phyloP scores from a whole-genome alignment of 169 alveolate genomes.

The Cryptosporidium meleagridis region DNA sequence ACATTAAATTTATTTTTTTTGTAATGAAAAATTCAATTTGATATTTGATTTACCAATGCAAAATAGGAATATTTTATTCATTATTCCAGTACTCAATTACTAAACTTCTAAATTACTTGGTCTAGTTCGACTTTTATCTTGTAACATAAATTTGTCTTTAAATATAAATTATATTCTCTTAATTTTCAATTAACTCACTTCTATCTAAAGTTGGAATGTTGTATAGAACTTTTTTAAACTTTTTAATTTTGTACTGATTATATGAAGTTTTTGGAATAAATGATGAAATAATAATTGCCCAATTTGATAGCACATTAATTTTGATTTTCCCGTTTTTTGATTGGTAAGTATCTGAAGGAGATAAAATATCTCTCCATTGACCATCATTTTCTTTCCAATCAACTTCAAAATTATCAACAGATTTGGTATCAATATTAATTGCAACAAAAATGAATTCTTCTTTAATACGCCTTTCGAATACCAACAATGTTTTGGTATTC shows the following conservation, averaged over 20 bases:
- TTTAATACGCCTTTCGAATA: slow-evolving; percentile 33
- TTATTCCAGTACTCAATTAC: too few relatives aligned
- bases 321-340: slow-evolving; percentile 32
- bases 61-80: too few relatives aligned
- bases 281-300: slow-evolving; percentile 49
- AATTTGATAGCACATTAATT: slow-evolving; percentile 6
- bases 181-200: background rate
- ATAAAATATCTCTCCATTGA: slow-evolving; percentile 43
- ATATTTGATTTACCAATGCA: too few relatives aligned
- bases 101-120: too few relatives aligned
- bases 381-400: slow-evolving; percentile 53
- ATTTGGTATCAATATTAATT: slow-evolving; percentile 24
- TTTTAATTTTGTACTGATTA: slow-evolving; percentile 2
- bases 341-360: slow-evolving; percentile 16
- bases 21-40: too few relatives aligned
- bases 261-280: background rate
- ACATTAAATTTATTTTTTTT: too few relatives aligned
- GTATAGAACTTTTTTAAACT: background rate
- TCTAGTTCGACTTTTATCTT: too few relatives aligned
- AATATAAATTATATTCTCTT: background rate
- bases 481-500: slow-evolving; percentile 25
- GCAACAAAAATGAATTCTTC: slow-evolving; percentile 13
- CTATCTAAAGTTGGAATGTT: background rate
- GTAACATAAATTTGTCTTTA: background rate
- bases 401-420: background rate